A percentile compares a stretch with the other conserved stretches of the same genome.
phyloP scores from a whole-genome alignment of 495 filamentous ascomycete species.

The Xylaria venustula region DNA sequence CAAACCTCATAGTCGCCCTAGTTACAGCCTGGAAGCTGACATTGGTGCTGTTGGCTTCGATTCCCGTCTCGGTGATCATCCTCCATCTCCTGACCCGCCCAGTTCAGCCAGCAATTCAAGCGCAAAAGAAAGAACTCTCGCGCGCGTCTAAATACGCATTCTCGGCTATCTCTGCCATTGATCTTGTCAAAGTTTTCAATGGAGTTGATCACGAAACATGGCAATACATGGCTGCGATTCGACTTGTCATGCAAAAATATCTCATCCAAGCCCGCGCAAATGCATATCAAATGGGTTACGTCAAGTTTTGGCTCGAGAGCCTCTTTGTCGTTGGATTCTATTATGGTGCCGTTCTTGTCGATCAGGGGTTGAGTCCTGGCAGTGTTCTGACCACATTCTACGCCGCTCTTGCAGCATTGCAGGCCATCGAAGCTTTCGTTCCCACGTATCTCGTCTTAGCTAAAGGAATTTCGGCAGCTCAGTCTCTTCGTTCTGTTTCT shows the following conservation, averaged over 20 bases:
- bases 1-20: slow-evolving; percentile 68
- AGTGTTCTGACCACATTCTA: slow-evolving; percentile 84
- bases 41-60: slow-evolving; percentile 71
- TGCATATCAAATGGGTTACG: slow-evolving; percentile 67
- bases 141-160: slow-evolving; percentile 70
- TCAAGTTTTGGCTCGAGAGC: slow-evolving; percentile 68
- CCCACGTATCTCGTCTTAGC: slow-evolving; percentile 73
- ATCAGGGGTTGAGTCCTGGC: slow-evolving; percentile 55
- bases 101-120: slow-evolving; percentile 64
- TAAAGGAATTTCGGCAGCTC: slow-evolving; percentile 76
- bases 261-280: slow-evolving; percentile 63
- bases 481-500: slow-evolving; percentile 43
- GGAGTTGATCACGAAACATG: slow-evolving; percentile 66
- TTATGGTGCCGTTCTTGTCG: slow-evolving; percentile 72
- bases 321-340: slow-evolving; percentile 94
- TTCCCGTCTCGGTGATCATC: slow-evolving; percentile 65
- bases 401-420: slow-evolving; percentile 70
- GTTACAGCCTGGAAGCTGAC: slow-evolving; percentile 83
- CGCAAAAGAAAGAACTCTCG: slow-evolving; percentile 66
- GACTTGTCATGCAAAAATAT: slow-evolving; percentile 62
- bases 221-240: slow-evolving; percentile 60
- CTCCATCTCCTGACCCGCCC: slow-evolving; percentile 57
- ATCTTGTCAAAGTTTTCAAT: slow-evolving; percentile 86
- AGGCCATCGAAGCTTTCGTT: slow-evolving; percentile 68
- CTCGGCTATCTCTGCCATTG: slow-evolving; percentile 69